phyloP scores from a whole-genome alignment of 2,329 filamentous ascomycete genomes.

The Alternaria triticimaculans region DNA sequence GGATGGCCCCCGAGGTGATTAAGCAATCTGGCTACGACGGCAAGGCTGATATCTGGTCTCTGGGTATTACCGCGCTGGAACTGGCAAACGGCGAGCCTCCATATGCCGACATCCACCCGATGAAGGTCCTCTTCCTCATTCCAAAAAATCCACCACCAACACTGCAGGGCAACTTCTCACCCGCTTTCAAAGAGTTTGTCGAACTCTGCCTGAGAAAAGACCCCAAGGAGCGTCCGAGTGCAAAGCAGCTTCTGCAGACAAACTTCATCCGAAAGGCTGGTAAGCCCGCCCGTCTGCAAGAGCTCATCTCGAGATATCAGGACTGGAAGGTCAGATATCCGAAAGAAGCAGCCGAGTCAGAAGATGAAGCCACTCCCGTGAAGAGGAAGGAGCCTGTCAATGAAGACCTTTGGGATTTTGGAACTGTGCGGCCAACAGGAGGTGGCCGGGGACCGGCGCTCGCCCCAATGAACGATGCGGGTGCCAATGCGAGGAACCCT shows the following conservation, averaged over 20 bases:
- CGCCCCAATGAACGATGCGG: slow-evolving; percentile 78
- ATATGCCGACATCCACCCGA: slow-evolving; percentile 95
- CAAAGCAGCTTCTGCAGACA: slow-evolving; percentile 85
- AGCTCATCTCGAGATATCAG: slow-evolving; percentile 89
- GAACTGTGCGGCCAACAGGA: slow-evolving; percentile 81
- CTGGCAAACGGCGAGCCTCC: slow-evolving; percentile 91
- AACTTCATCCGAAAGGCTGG: slow-evolving; percentile 91
- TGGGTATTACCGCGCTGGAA: slow-evolving; percentile 93
- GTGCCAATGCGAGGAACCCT: slow-evolving; percentile 72
- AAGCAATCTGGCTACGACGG: slow-evolving; percentile 98
- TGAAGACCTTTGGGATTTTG: slow-evolving; percentile 98
- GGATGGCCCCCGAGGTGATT: slow-evolving; percentile 99
- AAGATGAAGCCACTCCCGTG: slow-evolving; percentile 45
- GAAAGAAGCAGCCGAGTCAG: slow-evolving; percentile 64
- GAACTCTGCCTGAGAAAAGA: slow-evolving; percentile 81
- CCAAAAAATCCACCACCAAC: slow-evolving; percentile 90
- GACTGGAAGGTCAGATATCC: slow-evolving; percentile 86
- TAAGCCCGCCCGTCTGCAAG: slow-evolving; percentile 94
- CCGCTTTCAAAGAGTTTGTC: slow-evolving; percentile 59
- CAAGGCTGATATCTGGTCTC: slow-evolving; percentile 97
- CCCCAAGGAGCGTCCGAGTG: slow-evolving; percentile 84
- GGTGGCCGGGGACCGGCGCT: slow-evolving; percentile 61
- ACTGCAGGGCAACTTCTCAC: slow-evolving; percentile 61
- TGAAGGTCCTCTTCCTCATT: slow-evolving; percentile 97
- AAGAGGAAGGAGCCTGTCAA: slow-evolving; percentile 59